Conservation (phyloP, 208 protist species). For the Trypanosoma avium region DNA sequence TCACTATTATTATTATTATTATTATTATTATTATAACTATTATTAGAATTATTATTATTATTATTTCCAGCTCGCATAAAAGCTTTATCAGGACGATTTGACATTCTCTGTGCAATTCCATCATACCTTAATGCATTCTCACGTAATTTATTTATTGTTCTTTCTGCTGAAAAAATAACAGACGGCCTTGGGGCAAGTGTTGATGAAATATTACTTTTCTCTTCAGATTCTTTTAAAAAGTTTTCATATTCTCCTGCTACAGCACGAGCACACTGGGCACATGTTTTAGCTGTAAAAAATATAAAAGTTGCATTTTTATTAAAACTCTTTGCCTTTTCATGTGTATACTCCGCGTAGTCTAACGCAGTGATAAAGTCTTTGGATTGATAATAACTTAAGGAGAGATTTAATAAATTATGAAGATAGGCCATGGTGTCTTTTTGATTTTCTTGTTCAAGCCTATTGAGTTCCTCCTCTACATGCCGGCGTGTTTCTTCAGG, state of each 20-base stretch:
- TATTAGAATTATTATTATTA: no score
- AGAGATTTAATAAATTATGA: conserved; percentile 70
- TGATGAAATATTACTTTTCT: conserved; percentile 27
- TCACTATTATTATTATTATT: conserved; percentile 1
- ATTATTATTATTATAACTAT: no score
- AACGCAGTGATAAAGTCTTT: conserved; percentile 60
- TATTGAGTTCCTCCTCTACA: conserved; percentile 55
- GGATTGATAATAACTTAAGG: conserved; percentile 64
- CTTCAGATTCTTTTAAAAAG: conserved; percentile 41
- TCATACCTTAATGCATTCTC: conserved; percentile 63
- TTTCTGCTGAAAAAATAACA: conserved; percentile 53
- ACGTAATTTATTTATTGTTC: conserved; percentile 68
- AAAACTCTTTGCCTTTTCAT: conserved; percentile 45
- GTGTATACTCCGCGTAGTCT: conserved; percentile 53
- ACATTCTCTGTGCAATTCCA: conserved; percentile 62
- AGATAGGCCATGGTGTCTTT: conserved; percentile 58
- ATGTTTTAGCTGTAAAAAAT: conserved; percentile 77
- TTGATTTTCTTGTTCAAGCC: conserved; percentile 48
- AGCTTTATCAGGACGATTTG: conserved; percentile 65
- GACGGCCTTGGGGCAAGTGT: conserved; percentile 50
- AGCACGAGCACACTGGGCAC: conserved; percentile 36
- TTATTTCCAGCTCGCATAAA: conserved; percentile 52
- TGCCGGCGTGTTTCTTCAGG: conserved; percentile 66
- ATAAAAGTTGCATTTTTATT: conserved; percentile 54
- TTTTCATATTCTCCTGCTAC: conserved; percentile 63